Evolutionary conservation across 257 asterid genomes (phyloP), one percentile per base, ranked within the genome.

Genomic region (Lycium ferocissimum): DNA sequence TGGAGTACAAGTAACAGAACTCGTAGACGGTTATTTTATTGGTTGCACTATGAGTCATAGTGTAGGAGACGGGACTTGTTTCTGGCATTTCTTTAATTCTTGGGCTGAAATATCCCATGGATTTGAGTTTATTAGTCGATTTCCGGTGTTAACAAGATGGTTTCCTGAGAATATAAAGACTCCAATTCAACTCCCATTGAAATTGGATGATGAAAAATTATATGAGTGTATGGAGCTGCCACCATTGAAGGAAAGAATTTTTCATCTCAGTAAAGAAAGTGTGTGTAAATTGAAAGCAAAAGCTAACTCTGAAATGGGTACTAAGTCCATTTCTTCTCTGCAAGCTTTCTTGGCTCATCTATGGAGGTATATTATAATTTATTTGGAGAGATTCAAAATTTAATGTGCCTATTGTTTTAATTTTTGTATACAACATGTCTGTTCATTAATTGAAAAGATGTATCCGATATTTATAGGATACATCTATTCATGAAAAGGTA

Each of bases 101-200:
- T 92, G 92, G 95, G 83, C 92, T 0, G 91, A 92, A 40, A 81
- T 92, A 9, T 81, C 89, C 0, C 89, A 86, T 1, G 95, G 93
- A n/a, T 66, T 13, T 0, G 85, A 43, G 17, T 58, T 26, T 0
- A 72, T 89, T 6, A 87, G 90, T 1, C 86, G 87, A 54, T 0
- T 56, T 58, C 93, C 93, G 0, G 79, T 85, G 3, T 81, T 88
- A 13, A 43, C 86, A 6, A 91, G 83, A 2, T 86, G 92, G 85
- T 87, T 88, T 63, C 88, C 86, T 4, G 33, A 4, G 17, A 47
- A 56, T 20, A 20, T n/a, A 5, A 2, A 66, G 51, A 15, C 15
- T 0, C 70, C 80, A 11, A 56, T 53, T 45, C 84, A 49, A 10
- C 59, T 89, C 14, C 86, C 78, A 10, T 63, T 88, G 10, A 86